phyloP scores from a whole-genome alignment of 805 yeast species.

The Yamadazyma paraphyllophila region DNA sequence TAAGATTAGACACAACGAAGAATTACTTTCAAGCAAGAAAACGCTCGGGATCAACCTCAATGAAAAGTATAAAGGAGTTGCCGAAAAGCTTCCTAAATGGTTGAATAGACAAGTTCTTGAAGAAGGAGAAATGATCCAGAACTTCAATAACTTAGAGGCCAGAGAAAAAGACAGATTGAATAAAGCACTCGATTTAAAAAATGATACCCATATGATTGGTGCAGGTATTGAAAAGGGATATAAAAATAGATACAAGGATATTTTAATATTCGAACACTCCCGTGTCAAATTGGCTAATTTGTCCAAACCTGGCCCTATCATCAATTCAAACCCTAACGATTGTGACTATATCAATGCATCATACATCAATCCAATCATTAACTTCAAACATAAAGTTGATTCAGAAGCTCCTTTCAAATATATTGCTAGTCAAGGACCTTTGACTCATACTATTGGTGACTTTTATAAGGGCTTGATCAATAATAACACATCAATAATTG shows the following conservation, averaged over 20 bases:
- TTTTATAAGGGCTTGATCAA: slow-evolving; percentile 79
- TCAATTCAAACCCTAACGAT: neutral
- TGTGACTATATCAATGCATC: slow-evolving; percentile 86
- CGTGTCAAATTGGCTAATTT: slow-evolving; percentile 56
- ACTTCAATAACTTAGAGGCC: slow-evolving; percentile 65
- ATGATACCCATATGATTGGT: slow-evolving; percentile 44
- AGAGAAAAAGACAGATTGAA: slow-evolving; percentile 68
- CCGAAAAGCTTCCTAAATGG: slow-evolving; percentile 30
- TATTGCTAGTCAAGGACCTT: slow-evolving; percentile 91
- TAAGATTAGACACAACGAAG: slow-evolving; percentile 54
- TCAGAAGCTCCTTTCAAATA: slow-evolving; percentile 20
- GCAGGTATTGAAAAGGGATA: slow-evolving; percentile 79
- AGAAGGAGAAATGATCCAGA: slow-evolving; percentile 6
- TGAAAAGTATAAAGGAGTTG: slow-evolving; percentile 6
- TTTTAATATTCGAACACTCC: slow-evolving; percentile 82
- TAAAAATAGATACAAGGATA: slow-evolving; percentile 86
- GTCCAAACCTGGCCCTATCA: neutral
- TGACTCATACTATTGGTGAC: slow-evolving; percentile 68
- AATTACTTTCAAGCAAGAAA: slow-evolving; percentile 40
- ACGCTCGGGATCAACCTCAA: slow-evolving; percentile 26
- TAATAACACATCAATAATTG: slow-evolving; percentile 60
- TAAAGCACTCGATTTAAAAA: slow-evolving; percentile 23
- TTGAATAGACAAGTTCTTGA: slow-evolving; percentile 15
- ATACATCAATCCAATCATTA: slow-evolving; percentile 37
- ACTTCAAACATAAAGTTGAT: neutral